phyloP scores from a whole-genome alignment of 2,329 filamentous ascomycete genomes.

The Neurospora sp. region DNA sequence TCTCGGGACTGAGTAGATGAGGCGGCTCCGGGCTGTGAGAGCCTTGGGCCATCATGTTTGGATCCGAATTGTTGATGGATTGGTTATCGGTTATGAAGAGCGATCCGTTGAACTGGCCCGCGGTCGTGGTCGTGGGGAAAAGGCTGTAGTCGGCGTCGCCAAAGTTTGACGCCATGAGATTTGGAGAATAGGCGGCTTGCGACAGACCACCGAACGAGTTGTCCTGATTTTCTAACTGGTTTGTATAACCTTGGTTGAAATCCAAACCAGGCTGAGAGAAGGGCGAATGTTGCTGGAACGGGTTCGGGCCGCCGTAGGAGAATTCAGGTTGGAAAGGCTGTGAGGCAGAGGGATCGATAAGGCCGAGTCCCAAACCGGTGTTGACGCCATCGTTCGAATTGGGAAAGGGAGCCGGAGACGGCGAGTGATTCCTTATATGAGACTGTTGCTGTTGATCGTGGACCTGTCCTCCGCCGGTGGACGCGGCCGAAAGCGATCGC shows the following conservation, averaged over 20 bases:
- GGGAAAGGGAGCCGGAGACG: constrained; percentile 47
- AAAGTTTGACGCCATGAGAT: constrained; percentile 40
- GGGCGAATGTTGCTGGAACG: constrained; percentile 33
- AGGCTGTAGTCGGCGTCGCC: constrained; percentile 52
- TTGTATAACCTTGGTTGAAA: constrained; percentile 33
- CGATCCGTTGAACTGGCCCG: constrained; percentile 50
- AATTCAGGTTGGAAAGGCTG: constrained; percentile 36
- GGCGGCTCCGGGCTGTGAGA: constrained; percentile 49
- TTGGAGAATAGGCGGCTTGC: constrained; percentile 32
- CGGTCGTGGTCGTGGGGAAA: constrained; percentile 46
- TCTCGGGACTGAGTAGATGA: constrained; percentile 44
- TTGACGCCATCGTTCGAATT: constrained; percentile 36
- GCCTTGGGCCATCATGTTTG: constrained; percentile 45
- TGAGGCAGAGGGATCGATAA: constrained; percentile 37
- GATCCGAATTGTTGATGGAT: constrained; percentile 35
- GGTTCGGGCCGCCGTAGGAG: constrained; percentile 29
- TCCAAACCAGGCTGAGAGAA: constrained; percentile 30
- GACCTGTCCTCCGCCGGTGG: constrained; percentile 24
- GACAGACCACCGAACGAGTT: constrained; percentile 32
- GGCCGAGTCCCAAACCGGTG: constrained; percentile 47
- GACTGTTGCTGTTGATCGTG: constrained; percentile 32
- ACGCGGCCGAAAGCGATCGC: constrained; percentile 51
- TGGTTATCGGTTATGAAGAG: constrained; percentile 47
- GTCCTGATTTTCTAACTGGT: constrained; percentile 31
- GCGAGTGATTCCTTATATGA: constrained; percentile 63